Conservation (phyloP, 129 eudicot genomes). For the Chrysanthemum makinoi region DNA sequence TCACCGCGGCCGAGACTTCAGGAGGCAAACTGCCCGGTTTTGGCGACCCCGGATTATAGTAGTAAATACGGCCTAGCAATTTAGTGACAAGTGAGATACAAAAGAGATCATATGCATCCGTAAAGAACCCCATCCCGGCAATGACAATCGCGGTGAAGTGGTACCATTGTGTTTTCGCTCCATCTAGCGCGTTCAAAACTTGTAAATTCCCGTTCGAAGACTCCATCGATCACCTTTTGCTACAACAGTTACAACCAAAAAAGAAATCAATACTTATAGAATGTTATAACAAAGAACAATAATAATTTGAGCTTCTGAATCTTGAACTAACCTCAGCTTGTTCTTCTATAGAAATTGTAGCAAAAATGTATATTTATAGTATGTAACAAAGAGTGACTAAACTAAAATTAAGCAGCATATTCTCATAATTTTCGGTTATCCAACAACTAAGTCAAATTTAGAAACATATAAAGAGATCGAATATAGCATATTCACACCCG, state of each 20-base stretch:
- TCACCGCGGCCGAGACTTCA: slow-evolving; percentile 48
- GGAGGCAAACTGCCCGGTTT: slow-evolving; percentile 60
- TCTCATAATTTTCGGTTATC: slow-evolving; percentile 40
- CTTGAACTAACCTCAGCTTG: slow-evolving; percentile 11
- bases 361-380: slow-evolving; percentile 23
- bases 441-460: slow-evolving; percentile 37
- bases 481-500: slow-evolving; percentile 17
- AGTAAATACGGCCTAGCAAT: slow-evolving; percentile 52
- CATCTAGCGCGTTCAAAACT: slow-evolving; percentile 54
- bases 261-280: slow-evolving; percentile 8
- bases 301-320: neutral
- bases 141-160: slow-evolving; percentile 65
- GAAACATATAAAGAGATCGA: neutral
- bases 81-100: slow-evolving; percentile 62
- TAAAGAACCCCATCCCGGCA: slow-evolving; percentile 69
- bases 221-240: neutral
- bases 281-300: neutral
- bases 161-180: slow-evolving; percentile 64
- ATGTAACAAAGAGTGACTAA: slow-evolving; percentile 28
- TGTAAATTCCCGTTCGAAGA: slow-evolving; percentile 30
- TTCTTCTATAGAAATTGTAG: slow-evolving; percentile 13
- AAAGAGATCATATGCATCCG: slow-evolving; percentile 60
- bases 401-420: slow-evolving; percentile 43
- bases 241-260: neutral
- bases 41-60: slow-evolving; percentile 35